Evolutionary conservation across 164 flowering plant species (phyloP).

Genomic region (Piper longum): DNA sequence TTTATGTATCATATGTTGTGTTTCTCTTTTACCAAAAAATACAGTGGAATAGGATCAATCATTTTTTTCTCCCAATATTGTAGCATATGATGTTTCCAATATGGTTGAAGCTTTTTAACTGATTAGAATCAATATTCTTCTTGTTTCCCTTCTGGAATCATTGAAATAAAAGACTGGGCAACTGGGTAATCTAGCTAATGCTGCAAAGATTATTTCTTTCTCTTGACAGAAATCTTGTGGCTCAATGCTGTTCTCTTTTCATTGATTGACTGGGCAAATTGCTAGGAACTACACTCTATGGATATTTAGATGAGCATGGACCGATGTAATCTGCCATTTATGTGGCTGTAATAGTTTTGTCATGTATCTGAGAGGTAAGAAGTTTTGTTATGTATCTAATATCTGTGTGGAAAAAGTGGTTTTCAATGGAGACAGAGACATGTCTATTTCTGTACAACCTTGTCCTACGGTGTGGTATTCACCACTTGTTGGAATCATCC

Average conservation of each 20-base stretch:
- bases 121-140: not conserved
- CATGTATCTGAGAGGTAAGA: no score
- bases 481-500: not conserved
- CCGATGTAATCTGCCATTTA: not conserved
- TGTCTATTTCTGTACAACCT: not conserved
- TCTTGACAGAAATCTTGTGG: not conserved
- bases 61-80: not conserved
- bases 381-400: no score
- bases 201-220: no score
- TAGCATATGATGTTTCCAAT: not conserved
- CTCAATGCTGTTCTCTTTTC: not conserved
- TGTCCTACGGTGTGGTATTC: not conserved
- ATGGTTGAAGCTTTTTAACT: not conserved
- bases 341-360: no score
- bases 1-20: not conserved
- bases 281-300: not conserved
- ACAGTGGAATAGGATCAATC: not conserved
- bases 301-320: not conserved
- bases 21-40: no score
- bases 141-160: not conserved
- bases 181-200: not conserved
- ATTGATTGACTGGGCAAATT: not conserved
- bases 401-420: not conserved
- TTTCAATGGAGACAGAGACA: not conserved
- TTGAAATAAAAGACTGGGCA: not conserved